Percentiles rank a stretch among this genome's conserved stretches.
phyloP scores from a whole-genome alignment of 768 basidiomycete genomes.

The Myochromella boudieri region DNA sequence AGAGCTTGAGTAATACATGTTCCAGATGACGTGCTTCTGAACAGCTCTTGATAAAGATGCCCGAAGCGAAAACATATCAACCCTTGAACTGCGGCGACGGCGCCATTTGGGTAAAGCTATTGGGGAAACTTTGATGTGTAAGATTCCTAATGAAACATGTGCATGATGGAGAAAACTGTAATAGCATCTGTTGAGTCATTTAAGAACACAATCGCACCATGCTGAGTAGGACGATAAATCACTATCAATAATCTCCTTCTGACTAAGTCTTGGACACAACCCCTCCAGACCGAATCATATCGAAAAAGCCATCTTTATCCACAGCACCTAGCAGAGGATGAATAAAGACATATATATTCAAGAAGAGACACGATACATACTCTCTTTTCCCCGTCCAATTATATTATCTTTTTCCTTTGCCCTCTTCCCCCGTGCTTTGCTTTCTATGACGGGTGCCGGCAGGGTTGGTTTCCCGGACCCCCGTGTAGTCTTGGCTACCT shows the following conservation, averaged over 20 bases:
- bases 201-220: conserved; percentile 7
- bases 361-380: conserved; percentile 34
- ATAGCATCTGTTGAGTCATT: not conserved
- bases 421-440: conserved; percentile 43
- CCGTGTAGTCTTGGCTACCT: conserved; percentile 58
- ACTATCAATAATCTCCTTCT: not conserved
- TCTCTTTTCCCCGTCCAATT: conserved; percentile 55
- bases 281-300: conserved; percentile 80
- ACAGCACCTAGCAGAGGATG: conserved; percentile 42
- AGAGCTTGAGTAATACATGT: conserved; percentile 13
- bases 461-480: conserved; percentile 76
- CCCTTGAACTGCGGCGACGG: no score
- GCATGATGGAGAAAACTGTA: not conserved
- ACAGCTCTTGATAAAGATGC: not conserved
- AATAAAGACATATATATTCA: conserved; percentile 7
- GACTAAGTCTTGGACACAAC: conserved; percentile 68
- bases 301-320: conserved; percentile 75
- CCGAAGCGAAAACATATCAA: no score
- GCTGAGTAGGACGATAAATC: not conserved
- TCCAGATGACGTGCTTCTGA: conserved; percentile 24
- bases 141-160: not conserved
- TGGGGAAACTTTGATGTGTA: not conserved
- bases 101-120: no score
- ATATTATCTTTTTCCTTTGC: conserved; percentile 54
- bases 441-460: conserved; percentile 59